Conservation (phyloP, 208 protist genomes). For the Trypanosoma lewisi region DNA sequence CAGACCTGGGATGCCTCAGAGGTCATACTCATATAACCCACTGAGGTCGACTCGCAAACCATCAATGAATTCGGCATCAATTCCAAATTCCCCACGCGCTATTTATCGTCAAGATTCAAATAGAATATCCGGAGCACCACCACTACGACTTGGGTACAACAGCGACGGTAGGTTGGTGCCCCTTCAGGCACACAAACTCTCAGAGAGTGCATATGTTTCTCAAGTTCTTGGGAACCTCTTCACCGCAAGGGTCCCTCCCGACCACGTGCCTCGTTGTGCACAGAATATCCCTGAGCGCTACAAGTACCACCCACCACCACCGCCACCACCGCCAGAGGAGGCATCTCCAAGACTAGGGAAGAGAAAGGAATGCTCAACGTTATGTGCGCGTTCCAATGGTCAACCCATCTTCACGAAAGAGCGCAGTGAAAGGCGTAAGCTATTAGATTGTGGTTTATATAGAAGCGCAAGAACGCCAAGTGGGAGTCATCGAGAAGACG, state of each 20-base stretch:
- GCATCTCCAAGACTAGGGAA: not conserved
- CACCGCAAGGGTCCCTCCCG: slow-evolving; percentile 4
- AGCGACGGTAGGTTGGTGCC: not conserved
- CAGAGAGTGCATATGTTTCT: not conserved
- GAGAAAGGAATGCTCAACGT: no score
- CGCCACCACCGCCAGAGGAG: not conserved
- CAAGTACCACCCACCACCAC: slow-evolving; percentile 42
- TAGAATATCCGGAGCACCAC: not conserved
- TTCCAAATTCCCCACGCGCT: not conserved
- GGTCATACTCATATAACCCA: not conserved
- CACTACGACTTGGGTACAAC: slow-evolving; percentile 12
- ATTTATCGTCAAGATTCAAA: not conserved
- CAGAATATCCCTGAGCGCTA: slow-evolving; percentile 49
- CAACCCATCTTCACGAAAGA: no score
- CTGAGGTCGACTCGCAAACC: not conserved
- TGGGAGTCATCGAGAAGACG: not conserved
- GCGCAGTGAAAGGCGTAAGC: no score
- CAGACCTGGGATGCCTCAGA: slow-evolving; percentile 2
- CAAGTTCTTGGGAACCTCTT: slow-evolving; percentile 5
- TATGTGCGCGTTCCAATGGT: not conserved
- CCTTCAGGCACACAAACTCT: slow-evolving; percentile 11
- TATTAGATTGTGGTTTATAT: no score
- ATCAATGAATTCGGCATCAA: no score
- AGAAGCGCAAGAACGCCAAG: not conserved
- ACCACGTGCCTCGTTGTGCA: slow-evolving; percentile 38